Base-by-base conservation (phyloP, 192 early-diverging fungal species). In the Entomortierella chlamydospora region DNA sequence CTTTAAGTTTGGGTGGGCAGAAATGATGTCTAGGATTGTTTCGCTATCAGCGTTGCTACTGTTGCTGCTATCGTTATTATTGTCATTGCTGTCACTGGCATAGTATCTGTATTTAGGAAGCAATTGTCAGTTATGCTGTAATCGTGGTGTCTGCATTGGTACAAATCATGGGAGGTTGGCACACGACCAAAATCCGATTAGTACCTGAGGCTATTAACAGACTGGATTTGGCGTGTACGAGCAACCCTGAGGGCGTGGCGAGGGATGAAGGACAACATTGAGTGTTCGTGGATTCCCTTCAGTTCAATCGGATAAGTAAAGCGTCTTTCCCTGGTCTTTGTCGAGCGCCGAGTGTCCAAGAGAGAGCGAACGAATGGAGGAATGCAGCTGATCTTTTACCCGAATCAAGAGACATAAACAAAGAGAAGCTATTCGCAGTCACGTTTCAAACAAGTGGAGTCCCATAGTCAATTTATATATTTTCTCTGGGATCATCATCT, bases 191-290 rank as follows among this genome's bases (percentile, higher is more conserved):
- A 25, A 43, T 10, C 37, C 2, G 11, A 6, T 50, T 56, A 2
- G 39, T 79, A 79, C 76, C 76, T 79, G 68, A 66, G 28, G 62
- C 26, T 61, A 39, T 13, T 28, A 18, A 66, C 47, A 37, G 61
- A 52, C 30, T 77, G 73, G 13, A 64, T 20, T 33, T 41, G 59
- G 41, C 56, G 50, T 23, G 42, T 30, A 22, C 56, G 51, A 31
- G 56, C 39, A 11, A 49, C 76, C 50, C 68, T 57, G 49, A 79
- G 61, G 49, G 57, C 57, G 37, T 79, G 76, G 51, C 76, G 76
- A 18, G 62, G 29, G 23, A 79, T 39, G 22, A 58, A 25, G n/a
- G 76, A 79, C 68, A 79, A 61, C 76, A 79, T 79, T 33, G 17
- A 34, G 25, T 9, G 37, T 47, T 47, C 20, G 8, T 42, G 8